Base-by-base conservation (phyloP, 2,329 filamentous ascomycete genomes). In the Fusarium sp. region DNA sequence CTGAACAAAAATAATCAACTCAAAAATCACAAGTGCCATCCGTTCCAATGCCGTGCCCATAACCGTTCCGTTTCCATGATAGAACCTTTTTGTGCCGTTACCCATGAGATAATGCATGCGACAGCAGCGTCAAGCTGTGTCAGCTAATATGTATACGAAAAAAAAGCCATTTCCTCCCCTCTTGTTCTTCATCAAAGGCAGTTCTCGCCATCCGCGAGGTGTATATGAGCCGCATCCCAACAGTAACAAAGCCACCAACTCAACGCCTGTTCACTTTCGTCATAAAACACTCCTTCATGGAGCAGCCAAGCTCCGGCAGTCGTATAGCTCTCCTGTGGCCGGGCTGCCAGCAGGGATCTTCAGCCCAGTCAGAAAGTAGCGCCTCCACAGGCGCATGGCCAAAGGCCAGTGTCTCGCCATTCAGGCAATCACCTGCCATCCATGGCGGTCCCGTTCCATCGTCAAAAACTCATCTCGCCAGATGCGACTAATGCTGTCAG, bases 351-450 rank as follows among this genome's bases (percentile, higher is more conserved):
- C 73, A 75, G 62, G 73, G 71, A 56, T 75, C 37, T 66, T 66
- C 66, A 73, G 61, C 70, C 73, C 61, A 66, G 73, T 75, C 31
- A 75, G 73, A 65, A 75, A 74, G 71, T 73, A 75, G 71, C 70
- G 73, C 62, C 62, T 62, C 64, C 69, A 66, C 69, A 48, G 40
- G 55, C 64, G 54, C 67, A 65, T 66, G 65, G 54, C 58, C 59
- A 60, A 65, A 60, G 53, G 61, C 70, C 56, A 53, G 39, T 57
- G 40, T 67, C 60, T 60, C 57, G 54, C 68, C 56, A 46, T 53
- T 34, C 36, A 58, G 62, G 53, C 57, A 41, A 43, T 48, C 59
- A 39, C 54, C 54, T 62, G 46, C 46, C 54, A 59, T 62, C 44
- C 59, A 59, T 60, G 54, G 48, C 62, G 50, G 57, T 60, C 44